Conservation (phyloP, 345 rosid species). For the Citrus unshiu region DNA sequence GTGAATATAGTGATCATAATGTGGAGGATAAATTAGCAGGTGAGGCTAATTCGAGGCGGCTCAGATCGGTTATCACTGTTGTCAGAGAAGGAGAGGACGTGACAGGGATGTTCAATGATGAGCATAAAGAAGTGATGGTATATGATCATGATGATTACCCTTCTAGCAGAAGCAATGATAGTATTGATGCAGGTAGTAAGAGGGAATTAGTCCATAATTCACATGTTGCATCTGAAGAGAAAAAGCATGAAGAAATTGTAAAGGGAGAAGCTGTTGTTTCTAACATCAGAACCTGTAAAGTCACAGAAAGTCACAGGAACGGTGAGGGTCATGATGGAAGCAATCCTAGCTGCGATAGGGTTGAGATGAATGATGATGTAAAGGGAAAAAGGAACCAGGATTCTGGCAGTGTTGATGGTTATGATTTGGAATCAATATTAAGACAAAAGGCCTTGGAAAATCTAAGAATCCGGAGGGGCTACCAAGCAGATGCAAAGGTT, state of each 20-base stretch:
- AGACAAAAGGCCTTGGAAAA: constrained; percentile 78
- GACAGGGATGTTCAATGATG: constrained; percentile 20
- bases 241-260: constrained; percentile 24
- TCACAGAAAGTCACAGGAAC: constrained; percentile 16
- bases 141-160: constrained; percentile 57
- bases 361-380: constrained; percentile 13
- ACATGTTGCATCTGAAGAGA: constrained; percentile 18
- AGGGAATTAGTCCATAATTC: constrained; percentile 27
- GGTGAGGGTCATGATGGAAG: constrained; percentile 12
- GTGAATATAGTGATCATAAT: constrained; percentile 27
- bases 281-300: constrained; percentile 10
- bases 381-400: constrained; percentile 24
- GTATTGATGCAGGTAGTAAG: constrained; percentile 32
- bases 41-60: constrained; percentile 35
- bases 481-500: constrained; percentile 15
- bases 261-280: constrained; percentile 29
- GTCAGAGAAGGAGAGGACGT: constrained; percentile 23
- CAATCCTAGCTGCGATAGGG: constrained; percentile 20
- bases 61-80: constrained; percentile 59
- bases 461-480: constrained; percentile 51
- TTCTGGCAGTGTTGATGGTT: constrained; percentile 22
- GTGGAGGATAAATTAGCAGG: constrained; percentile 31
- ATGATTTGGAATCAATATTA: constrained; percentile 61
- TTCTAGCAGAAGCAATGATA: constrained; percentile 46
- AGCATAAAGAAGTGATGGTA: constrained; percentile 45